phyloP scores from a whole-genome alignment of 768 basidiomycete genomes.

The Kwoniella dendrophila region DNA sequence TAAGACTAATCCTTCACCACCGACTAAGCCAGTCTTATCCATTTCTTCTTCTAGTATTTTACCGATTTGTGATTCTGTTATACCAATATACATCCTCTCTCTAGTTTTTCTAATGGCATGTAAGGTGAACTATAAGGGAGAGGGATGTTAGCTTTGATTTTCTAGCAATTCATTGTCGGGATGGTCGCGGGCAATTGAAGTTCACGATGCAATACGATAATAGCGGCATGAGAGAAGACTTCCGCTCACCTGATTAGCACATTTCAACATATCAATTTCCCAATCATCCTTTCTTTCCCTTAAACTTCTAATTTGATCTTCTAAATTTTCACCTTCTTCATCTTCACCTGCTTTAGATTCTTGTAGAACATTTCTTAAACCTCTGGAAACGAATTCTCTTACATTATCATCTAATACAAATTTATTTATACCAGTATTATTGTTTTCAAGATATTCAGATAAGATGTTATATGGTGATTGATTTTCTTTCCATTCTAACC shows the following conservation, averaged over 20 bases:
- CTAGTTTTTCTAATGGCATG: conserved; percentile 71
- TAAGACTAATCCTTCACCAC: conserved; percentile 67
- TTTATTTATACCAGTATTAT: conserved; percentile 43
- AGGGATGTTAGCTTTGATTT: no score
- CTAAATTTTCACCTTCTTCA: conserved; percentile 34
- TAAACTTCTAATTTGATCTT: conserved; percentile 62
- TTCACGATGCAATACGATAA: neutral
- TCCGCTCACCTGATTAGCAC: conserved; percentile 73
- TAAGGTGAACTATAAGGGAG: conserved; percentile 66
- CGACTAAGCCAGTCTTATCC: conserved; percentile 63
- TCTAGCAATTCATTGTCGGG: no score
- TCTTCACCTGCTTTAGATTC: conserved; percentile 10
- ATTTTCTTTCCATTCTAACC: conserved; percentile 64
- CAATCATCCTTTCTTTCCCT: conserved; percentile 73
- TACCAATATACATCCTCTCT: conserved; percentile 67
- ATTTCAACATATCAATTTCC: conserved; percentile 72
- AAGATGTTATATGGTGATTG: conserved; percentile 67
- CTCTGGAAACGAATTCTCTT: conserved; percentile 61
- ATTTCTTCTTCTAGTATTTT: conserved; percentile 66
- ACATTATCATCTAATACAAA: conserved; percentile 59
- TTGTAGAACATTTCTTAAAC: conserved; percentile 62
- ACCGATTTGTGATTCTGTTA: conserved; percentile 72
- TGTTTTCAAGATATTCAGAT: conserved; percentile 48
- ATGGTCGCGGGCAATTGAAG: neutral
- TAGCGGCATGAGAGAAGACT: neutral